Conservation (phyloP, 805 yeast species). For the Sugiyamaella qingdaonensis region DNA sequence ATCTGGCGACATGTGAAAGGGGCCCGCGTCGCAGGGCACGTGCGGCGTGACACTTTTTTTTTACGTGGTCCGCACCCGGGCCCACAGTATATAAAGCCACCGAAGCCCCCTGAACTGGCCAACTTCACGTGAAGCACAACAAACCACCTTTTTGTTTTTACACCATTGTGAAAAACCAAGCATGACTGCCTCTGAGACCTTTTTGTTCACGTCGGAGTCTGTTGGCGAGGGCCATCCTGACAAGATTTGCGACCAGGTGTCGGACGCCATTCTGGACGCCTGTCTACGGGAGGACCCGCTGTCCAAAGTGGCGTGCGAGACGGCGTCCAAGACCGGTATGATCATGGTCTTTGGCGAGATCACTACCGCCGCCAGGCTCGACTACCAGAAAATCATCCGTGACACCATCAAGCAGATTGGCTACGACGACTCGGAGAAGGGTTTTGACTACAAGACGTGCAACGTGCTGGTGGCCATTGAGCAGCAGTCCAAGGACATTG, state of each 20-base stretch:
- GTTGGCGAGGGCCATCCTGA: conserved; percentile 64
- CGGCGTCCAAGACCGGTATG: conserved; percentile 99
- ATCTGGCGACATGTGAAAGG: not conserved
- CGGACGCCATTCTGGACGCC: conserved; percentile 97
- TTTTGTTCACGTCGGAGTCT: conserved; percentile 63
- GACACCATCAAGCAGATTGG: conserved; percentile 98
- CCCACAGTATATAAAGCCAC: not conserved
- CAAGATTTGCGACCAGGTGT: conserved; percentile 88
- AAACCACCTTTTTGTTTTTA: not conserved
- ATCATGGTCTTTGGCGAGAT: conserved; percentile 99
- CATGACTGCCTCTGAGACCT: conserved; percentile 39
- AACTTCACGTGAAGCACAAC: not conserved
- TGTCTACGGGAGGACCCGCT: conserved; percentile 93
- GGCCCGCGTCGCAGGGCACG: not conserved
- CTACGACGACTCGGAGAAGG: conserved; percentile 92
- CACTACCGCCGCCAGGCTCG: conserved; percentile 92
- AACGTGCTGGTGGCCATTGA: conserved; percentile 98
- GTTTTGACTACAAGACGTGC: conserved; percentile 99
- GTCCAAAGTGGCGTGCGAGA: conserved; percentile 98
- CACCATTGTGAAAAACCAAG: not conserved
- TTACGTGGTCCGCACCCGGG: not conserved
- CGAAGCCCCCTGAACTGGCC: not conserved
- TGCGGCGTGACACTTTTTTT: conserved; percentile 5
- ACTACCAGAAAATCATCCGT: conserved; percentile 96
- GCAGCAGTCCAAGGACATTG: conserved; percentile 98